phyloP scores from a whole-genome alignment of 768 basidiomycete genomes.

The Piloderma croceum region DNA sequence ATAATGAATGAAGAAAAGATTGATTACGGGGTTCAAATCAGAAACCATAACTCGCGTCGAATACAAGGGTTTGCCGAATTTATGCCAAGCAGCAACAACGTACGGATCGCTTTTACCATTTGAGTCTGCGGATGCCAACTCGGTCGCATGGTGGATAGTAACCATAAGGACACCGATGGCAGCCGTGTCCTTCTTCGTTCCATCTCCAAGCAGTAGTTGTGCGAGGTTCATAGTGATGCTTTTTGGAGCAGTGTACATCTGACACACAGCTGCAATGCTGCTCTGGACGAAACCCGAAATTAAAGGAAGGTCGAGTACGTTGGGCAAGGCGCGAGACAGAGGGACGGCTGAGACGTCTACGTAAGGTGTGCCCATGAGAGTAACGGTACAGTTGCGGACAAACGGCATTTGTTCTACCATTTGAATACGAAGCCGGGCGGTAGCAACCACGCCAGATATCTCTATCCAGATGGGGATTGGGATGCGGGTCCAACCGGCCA shows the following conservation, averaged over 20 bases:
- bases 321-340: conserved; percentile 55
- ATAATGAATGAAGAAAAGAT: too few species aligned
- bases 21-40: too few species aligned
- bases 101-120: conserved; percentile 46
- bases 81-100: conserved; percentile 61
- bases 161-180: conserved; percentile 62
- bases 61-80: conserved; percentile 59
- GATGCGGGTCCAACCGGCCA: neutral
- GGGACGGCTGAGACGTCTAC: conserved; percentile 63
- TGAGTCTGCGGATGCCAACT: conserved; percentile 40
- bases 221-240: conserved; percentile 67
- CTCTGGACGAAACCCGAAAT: conserved; percentile 64
- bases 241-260: conserved; percentile 64
- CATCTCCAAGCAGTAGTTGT: conserved; percentile 52
- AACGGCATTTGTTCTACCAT: conserved; percentile 71
- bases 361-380: conserved; percentile 66
- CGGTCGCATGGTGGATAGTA: conserved; percentile 56
- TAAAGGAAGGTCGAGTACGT: conserved; percentile 74
- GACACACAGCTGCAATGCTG: conserved; percentile 56
- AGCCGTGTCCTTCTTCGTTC: conserved; percentile 57
- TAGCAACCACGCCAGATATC: conserved; percentile 58
- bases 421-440: conserved; percentile 62
- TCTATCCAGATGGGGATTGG: conserved; percentile 49
- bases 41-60: too few species aligned
- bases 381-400: conserved; percentile 41